A percentile compares a stretch with the other conserved stretches of the same genome.
These are phyloP conservation scores for Mucor sp. DNA, from an alignment of 371 early-diverging fungal genomes.

Conservation along the genomic window DNA sequence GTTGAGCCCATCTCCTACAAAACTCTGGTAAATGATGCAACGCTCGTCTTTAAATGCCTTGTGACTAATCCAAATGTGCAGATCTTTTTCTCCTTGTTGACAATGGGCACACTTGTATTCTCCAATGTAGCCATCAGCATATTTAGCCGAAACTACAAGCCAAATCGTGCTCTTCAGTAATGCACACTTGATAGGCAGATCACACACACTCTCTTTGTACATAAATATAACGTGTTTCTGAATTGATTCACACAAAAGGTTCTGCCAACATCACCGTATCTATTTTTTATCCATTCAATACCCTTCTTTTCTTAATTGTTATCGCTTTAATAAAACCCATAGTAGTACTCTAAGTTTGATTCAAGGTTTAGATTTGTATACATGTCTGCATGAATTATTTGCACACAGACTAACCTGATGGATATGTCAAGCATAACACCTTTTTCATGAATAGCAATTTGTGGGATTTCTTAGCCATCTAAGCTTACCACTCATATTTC, in stretches of 20 bases:
- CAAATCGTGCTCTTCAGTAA: neutral
- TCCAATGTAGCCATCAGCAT: conserved; percentile 19
- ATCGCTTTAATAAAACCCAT: neutral
- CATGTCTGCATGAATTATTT: neutral
- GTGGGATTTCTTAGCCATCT: too few relatives aligned
- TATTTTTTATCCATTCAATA: neutral
- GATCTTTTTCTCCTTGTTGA: conserved; percentile 8
- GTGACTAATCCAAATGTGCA: neutral
- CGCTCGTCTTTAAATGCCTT: neutral
- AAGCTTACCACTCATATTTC: too few relatives aligned
- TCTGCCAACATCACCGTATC: neutral
- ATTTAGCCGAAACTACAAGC: conserved; percentile 9
- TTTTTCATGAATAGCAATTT: too few relatives aligned
- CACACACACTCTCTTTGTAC: neutral
- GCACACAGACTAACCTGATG: neutral
- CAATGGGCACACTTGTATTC: conserved; percentile 4
- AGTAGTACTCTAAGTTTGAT: neutral
- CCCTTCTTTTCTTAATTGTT: neutral
- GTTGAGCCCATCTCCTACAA: conserved; percentile 83
- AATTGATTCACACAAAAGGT: neutral
- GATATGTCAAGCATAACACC: too few relatives aligned
- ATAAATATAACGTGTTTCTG: neutral
- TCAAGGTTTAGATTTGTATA: neutral
- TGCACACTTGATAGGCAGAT: neutral
- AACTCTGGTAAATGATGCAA: conserved; percentile 59